phyloP scores from a whole-genome alignment of 164 flowering plant species.

The Stephania japonica region DNA sequence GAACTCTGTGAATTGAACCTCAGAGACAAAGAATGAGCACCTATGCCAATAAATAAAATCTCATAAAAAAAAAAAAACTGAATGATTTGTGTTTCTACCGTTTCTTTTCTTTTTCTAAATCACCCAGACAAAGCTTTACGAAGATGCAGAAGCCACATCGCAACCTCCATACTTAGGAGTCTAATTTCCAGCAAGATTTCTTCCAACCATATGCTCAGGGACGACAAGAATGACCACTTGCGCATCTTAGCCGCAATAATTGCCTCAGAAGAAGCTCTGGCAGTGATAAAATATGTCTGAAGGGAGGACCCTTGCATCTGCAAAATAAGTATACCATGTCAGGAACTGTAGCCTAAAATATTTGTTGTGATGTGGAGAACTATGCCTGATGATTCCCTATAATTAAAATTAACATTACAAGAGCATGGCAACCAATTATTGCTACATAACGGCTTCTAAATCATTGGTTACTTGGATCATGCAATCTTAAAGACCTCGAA shows the following conservation, averaged over 20 bases:
- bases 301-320: constrained; percentile 80
- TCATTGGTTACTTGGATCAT: neutral
- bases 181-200: constrained; percentile 53
- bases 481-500: neutral
- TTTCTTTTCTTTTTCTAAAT: neutral
- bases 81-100: neutral
- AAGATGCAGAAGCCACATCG: constrained; percentile 63
- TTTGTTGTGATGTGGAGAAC: neutral
- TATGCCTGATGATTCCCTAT: neutral
- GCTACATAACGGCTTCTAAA: neutral
- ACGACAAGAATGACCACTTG: constrained; percentile 40
- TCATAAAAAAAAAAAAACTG: neutral
- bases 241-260: constrained; percentile 52
- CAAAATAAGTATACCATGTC: constrained; percentile 9
- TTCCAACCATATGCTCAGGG: constrained; percentile 50
- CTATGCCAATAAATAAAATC: neutral
- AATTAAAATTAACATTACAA: neutral
- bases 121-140: constrained; percentile 41
- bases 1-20: neutral
- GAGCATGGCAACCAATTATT: neutral
- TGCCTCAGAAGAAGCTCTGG: constrained; percentile 80
- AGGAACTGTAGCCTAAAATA: neutral
- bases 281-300: constrained; percentile 71
- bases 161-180: constrained; percentile 57
- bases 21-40: constrained; percentile 19